Conservation (phyloP, 1,139 yeast species). For the Saccharomycopsis hybrid region DNA sequence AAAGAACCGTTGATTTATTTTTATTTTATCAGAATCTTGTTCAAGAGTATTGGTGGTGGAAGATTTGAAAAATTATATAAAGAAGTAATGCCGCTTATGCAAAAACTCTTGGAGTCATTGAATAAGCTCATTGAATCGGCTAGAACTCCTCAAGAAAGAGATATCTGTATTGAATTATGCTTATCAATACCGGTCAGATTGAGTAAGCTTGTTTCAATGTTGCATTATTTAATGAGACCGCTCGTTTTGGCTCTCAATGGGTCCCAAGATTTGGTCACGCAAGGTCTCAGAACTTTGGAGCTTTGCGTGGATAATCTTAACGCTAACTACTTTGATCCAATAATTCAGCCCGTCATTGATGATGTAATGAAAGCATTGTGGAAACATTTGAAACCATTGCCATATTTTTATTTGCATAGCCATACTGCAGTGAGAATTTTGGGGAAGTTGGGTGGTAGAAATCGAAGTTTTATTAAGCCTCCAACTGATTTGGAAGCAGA, state of each 20-base stretch:
- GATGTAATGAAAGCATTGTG: constrained; percentile 92
- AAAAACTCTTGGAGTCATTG: constrained; percentile 77
- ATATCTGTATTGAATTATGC: constrained; percentile 89
- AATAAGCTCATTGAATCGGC: constrained; percentile 81
- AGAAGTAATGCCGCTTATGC: constrained; percentile 86
- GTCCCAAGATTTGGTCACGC: constrained; percentile 85
- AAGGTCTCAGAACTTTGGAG: constrained; percentile 90
- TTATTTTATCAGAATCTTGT: constrained; percentile 78
- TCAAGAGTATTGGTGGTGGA: constrained; percentile 96
- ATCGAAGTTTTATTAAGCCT: constrained; percentile 76
- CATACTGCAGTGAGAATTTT: constrained; percentile 90
- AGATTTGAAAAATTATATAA: constrained; percentile 58
- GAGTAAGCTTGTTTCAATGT: constrained; percentile 89
- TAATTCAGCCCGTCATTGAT: constrained; percentile 90
- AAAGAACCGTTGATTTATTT: constrained; percentile 91
- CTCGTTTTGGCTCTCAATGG: constrained; percentile 88
- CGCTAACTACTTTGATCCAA: constrained; percentile 95
- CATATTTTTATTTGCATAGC: constrained; percentile 83
- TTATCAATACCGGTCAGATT: constrained; percentile 93
- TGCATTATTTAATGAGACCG: constrained; percentile 84
- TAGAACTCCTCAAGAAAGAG: constrained; percentile 83
- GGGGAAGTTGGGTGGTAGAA: constrained; percentile 95
- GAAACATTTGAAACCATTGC: constrained; percentile 86
- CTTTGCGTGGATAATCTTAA: constrained; percentile 94
- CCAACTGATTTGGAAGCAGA: constrained; percentile 57